phyloP scores from a whole-genome alignment of 441 rosid genomes.

The Pelargonium australe region DNA sequence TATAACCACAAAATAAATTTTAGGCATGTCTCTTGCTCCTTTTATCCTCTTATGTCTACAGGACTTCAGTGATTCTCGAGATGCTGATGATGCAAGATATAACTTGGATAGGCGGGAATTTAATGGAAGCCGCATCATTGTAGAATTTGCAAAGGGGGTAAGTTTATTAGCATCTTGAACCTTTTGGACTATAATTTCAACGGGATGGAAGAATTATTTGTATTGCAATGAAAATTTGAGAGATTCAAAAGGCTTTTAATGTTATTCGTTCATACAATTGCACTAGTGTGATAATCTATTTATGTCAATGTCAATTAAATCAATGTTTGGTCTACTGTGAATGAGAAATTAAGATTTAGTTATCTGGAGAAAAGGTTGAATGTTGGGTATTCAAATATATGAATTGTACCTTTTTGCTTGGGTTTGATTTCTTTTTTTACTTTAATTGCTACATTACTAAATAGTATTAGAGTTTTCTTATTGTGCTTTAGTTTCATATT shows the following conservation, averaged over 20 bases:
- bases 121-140: slow-evolving; percentile 72
- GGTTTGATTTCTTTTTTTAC: not conserved
- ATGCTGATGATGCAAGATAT: slow-evolving; percentile 78
- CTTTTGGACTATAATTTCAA: too few relatives aligned
- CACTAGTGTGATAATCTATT: not conserved
- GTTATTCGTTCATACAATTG: too few relatives aligned
- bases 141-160: slow-evolving; percentile 72
- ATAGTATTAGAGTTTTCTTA: not conserved
- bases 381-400: not conserved
- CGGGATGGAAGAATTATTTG: too few relatives aligned
- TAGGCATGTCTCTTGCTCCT: slow-evolving; percentile 20
- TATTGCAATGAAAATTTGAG: too few relatives aligned
- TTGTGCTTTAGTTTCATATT: not conserved
- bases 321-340: not conserved
- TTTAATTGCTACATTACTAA: not conserved
- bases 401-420: not conserved
- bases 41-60: slow-evolving; percentile 28
- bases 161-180: slow-evolving; percentile 3
- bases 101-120: slow-evolving; percentile 55
- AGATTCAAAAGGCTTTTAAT: too few relatives aligned
- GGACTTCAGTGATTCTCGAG: slow-evolving; percentile 76
- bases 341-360: too few relatives aligned
- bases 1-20: not conserved
- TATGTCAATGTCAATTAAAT: not conserved
- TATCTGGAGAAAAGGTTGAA: not conserved